Base-by-base conservation (phyloP, 1,139 yeast genomes). In the Yamadazyma spencermartinsiae region DNA sequence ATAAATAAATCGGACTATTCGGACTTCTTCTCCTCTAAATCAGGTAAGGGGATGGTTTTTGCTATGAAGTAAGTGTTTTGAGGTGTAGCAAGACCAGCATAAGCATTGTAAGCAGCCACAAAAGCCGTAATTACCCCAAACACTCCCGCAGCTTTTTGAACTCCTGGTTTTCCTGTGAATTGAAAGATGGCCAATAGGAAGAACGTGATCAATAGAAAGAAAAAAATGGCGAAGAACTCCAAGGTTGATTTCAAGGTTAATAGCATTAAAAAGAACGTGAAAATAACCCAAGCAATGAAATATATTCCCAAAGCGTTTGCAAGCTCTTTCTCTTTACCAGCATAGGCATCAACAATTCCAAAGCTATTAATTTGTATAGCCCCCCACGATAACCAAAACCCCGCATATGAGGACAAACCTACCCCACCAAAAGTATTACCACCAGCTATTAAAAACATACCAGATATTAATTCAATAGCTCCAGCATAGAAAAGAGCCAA, bases 41-140 rank as follows among this genome's bases (percentile, higher is more conserved):
- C 21, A 19, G 21, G 21, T 41, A 43, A 56, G 51, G 30, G 71
- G 66, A 31, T 16, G 18, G 14, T 12, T 14, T 17, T 6, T 6
- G 65, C 58, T 4, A 52, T 51, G 41, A 74, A 48, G 46, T 63
- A 63, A 6, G 64, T 52, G 46, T 63, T 63, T 12, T 43, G 45
- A 24, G 38, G 41, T n/a, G 42, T 55, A 15, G 66, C 65, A 12
- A 55, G 49, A 49, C 68, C 68, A 3, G 65, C 65, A 36, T 49
- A 58, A 4, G 64, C 23, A 55, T 82, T 82, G 56, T 83, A 85
- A 85, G 86, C 85, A 3, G 89, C 89, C 40, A 77, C 58, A 45
- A 80, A 71, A 1, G 92, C 82, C 13, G 87, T 77, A 19, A 85
- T 59, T 11, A 86, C 58, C 16, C 94, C 95, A 38, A 82, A 58